A percentile compares a stretch with the other conserved stretches of the same genome.
Conservation (phyloP, 2,329 filamentous ascomycete species). For the Zymoseptoria passerinii region DNA sequence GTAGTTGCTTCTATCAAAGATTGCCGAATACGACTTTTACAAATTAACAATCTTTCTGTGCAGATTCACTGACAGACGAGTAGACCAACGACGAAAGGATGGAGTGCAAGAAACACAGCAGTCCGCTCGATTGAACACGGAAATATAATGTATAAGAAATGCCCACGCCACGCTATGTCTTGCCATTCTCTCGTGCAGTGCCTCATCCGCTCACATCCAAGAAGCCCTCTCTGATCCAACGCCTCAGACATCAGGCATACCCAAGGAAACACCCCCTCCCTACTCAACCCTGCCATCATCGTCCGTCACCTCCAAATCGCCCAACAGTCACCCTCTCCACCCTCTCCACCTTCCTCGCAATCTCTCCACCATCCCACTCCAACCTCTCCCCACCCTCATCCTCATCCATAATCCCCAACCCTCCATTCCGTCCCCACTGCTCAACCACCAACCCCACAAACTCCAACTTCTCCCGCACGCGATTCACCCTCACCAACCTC, state of each 20-base stretch:
- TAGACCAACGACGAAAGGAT: neutral
- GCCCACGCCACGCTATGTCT: neutral
- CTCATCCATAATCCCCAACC: slow-evolving; percentile 47
- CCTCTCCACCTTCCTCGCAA: slow-evolving; percentile 39
- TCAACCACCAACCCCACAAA: slow-evolving; percentile 61
- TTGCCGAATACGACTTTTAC: too few species aligned
- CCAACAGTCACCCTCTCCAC: slow-evolving; percentile 36
- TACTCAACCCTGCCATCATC: neutral
- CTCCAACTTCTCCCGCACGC: slow-evolving; percentile 63
- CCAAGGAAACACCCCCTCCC: neutral
- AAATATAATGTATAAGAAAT: neutral
- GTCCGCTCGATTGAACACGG: neutral
- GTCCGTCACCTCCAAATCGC: slow-evolving; percentile 40
- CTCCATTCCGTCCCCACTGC: slow-evolving; percentile 63
- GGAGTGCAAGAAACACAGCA: neutral
- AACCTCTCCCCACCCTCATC: slow-evolving; percentile 27
- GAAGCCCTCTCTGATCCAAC: neutral
- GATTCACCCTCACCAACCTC: slow-evolving; percentile 58
- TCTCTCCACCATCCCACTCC: slow-evolving; percentile 38
- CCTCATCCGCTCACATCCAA: neutral
- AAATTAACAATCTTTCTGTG: too few species aligned
- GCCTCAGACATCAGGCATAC: neutral
- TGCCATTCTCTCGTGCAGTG: neutral
- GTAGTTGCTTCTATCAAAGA: too few species aligned
- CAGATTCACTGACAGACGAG: too few species aligned